A percentile compares a stretch with the other conserved stretches of the same genome.
Evolutionary conservation across 352 stramenopile species (phyloP).

Genomic region (Pythium grandisporangium): DNA sequence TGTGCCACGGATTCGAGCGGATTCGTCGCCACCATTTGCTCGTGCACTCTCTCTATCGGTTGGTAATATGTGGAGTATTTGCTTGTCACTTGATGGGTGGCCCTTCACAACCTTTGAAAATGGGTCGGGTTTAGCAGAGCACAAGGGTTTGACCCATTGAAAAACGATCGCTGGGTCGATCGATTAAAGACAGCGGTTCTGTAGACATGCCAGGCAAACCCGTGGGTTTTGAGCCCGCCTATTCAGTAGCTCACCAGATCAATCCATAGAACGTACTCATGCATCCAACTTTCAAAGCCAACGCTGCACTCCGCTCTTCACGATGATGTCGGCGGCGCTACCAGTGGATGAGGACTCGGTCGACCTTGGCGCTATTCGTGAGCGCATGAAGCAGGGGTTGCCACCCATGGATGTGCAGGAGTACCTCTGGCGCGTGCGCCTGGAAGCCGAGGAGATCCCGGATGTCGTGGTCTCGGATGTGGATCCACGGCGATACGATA

Average conservation of each 20-base stretch:
- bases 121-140: neutral
- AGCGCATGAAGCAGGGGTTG: slow-evolving; percentile 50
- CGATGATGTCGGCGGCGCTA: slow-evolving; percentile 65
- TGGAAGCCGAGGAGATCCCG: slow-evolving; percentile 70
- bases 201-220: too few species aligned
- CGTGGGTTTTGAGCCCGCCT: neutral
- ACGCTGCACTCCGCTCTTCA: too few species aligned
- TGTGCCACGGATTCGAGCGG: slow-evolving; percentile 55
- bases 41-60: neutral
- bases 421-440: slow-evolving; percentile 77
- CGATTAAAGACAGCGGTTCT: too few species aligned
- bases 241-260: neutral
- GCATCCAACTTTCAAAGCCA: too few species aligned
- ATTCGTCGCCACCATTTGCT: slow-evolving; percentile 18
- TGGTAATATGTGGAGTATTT: neutral
- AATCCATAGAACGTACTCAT: too few species aligned
- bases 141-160: neutral
- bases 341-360: slow-evolving; percentile 47
- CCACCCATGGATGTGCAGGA: slow-evolving; percentile 72
- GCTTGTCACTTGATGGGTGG: neutral
- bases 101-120: neutral
- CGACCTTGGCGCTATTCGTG: slow-evolving; percentile 48
- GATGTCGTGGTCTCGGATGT: slow-evolving; percentile 65
- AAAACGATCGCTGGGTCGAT: neutral
- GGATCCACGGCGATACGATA: slow-evolving; percentile 56